phyloP scores from a whole-genome alignment of 129 eudicot species.

The Glebionis coronaria region DNA sequence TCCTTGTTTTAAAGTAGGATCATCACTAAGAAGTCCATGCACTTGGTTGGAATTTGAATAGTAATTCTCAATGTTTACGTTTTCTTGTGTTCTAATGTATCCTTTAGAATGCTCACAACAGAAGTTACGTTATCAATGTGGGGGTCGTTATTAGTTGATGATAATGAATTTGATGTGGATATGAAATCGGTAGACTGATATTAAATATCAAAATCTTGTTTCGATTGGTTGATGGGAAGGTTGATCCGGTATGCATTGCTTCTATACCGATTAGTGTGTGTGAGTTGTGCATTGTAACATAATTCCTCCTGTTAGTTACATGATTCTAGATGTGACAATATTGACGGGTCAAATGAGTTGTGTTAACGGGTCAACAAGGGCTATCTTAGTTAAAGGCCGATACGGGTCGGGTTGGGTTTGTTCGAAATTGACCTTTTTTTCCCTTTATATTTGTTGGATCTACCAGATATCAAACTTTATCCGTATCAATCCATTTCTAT shows the following conservation, averaged over 20 bases:
- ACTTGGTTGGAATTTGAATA: neutral
- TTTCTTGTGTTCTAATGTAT: conserved; percentile 61
- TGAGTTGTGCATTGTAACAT: conserved; percentile 60
- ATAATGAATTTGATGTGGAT: conserved; percentile 40
- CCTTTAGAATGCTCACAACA: conserved; percentile 73
- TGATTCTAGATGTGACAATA: too few relatives aligned
- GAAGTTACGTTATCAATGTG: conserved; percentile 53
- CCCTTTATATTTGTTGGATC: too few relatives aligned
- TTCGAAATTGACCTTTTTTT: too few relatives aligned
- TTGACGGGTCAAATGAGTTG: too few relatives aligned
- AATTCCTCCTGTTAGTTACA: conserved; percentile 50
- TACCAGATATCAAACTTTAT: too few relatives aligned
- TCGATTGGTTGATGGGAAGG: conserved; percentile 29
- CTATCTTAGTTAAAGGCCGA: too few relatives aligned
- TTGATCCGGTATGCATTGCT: conserved; percentile 40
- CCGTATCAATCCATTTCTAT: neutral
- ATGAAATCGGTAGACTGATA: conserved; percentile 16
- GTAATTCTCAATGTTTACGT: conserved; percentile 22
- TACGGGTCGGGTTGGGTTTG: too few relatives aligned
- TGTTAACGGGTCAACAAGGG: too few relatives aligned
- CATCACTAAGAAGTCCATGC: conserved; percentile 14
- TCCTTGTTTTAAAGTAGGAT: conserved; percentile 19
- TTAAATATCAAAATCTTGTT: conserved; percentile 32
- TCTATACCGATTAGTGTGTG: conserved; percentile 46
- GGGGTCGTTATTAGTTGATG: conserved; percentile 41